Conservation (phyloP, 2,329 filamentous ascomycete genomes). For the Alternaria infectoria region DNA sequence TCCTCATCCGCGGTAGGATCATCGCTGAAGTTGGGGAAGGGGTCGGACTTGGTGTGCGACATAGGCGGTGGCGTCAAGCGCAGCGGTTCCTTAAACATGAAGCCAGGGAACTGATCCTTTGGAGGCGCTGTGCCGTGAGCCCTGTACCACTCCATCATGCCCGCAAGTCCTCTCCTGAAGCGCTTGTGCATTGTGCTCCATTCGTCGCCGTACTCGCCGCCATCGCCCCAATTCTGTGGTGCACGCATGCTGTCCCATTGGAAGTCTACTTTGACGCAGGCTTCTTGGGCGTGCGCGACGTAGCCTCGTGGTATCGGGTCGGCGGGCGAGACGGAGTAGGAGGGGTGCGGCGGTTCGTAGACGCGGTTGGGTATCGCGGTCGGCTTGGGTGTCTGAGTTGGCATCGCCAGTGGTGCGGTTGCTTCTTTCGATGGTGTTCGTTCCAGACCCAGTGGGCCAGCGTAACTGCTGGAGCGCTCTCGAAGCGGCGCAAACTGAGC, state of each 20-base stretch:
- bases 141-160: constrained; percentile 83
- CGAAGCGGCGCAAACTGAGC: constrained; percentile 49
- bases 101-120: constrained; percentile 38
- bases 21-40: constrained; percentile 43
- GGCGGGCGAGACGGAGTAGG: constrained; percentile 80
- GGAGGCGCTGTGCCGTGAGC: constrained; percentile 53
- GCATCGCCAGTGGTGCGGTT: constrained; percentile 18
- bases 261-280: constrained; percentile 86
- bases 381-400: constrained; percentile 21
- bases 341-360: constrained; percentile 79
- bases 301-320: constrained; percentile 87
- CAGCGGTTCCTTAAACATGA: constrained; percentile 36
- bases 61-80: constrained; percentile 18
- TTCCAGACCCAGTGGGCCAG: constrained; percentile 24
- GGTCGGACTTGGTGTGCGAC: constrained; percentile 29
- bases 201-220: constrained; percentile 88
- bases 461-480: constrained; percentile 56
- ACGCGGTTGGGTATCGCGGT: constrained; percentile 30
- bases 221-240: constrained; percentile 82
- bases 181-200: constrained; percentile 95
- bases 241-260: constrained; percentile 92
- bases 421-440: constrained; percentile 36
- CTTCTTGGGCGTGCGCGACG: constrained; percentile 86
- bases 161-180: constrained; percentile 79
- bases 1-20: constrained; percentile 56